Evolutionary conservation across 441 rosid genomes (phyloP), one percentile per base, ranked within the genome.

Genomic region (Populus trichocarpa): DNA sequence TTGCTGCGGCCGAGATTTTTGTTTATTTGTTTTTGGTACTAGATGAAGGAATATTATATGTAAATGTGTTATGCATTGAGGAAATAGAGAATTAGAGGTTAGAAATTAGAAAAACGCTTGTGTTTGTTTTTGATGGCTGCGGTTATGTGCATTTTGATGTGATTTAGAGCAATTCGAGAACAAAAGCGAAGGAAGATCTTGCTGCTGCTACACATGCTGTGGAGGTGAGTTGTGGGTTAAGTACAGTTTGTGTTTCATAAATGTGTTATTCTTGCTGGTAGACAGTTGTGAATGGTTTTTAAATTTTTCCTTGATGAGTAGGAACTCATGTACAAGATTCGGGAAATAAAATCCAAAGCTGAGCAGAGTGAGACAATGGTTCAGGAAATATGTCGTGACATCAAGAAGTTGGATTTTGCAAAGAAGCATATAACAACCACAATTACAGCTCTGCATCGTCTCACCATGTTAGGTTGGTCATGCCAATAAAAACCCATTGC

Each of bases 321-420:
- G 99, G 99, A 97, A 80, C 96, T 97, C 75, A 95, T 90, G 87
- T 85, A 88, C 83, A 97, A 93, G 86, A 90, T 97, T 78, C 97
- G 90, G 75, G 99, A 97, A 87, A 97, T 97, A 82, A 97, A 97
- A 88, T 90, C 92, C 86, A 97, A 97, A 87, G 99, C 99, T 57
- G 98, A 90, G 86, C 99, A 97, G 83, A 97, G 99, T 86, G 99
- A 97, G 86, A 91, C 98, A 13, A 97, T 97, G 99, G 99, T 97
- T 69, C 97, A 95, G 86, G 99, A 97, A 86, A 97, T 97, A 83
- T 97, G 99, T 69, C 96, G 99, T 71, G 99, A 97, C 87, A 97
- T 97, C 82, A 97, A 97, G 87, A 97, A 97, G 90, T 87, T 97
- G 85, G 99, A 95, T 86, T 97, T 95, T 84, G 99, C 99, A 28